Evolutionary conservation across 2,329 filamentous ascomycete species (phyloP), one percentile per base, ranked within the genome.

Genomic region (Sphaerulina populicola): DNA sequence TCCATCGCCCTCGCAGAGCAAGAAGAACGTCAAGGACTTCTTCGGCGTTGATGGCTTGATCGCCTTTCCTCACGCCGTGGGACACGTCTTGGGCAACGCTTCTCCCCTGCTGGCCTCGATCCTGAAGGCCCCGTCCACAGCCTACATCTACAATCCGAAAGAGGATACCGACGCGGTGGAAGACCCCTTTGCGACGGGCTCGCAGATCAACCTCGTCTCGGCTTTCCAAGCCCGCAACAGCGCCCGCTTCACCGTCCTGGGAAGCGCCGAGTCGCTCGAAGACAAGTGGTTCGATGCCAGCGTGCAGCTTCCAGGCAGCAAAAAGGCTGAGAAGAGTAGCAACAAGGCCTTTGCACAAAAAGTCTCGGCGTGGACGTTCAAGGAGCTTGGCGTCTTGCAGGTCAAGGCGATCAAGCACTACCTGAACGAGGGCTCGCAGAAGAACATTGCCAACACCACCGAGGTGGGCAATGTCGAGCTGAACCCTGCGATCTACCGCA

Each of bases 111-210:
- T 97, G 49, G 78, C 84, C 14, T 88, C 93, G 12, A 79, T 98
- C 59, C 73, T 98, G 52, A 83, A 84, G 62, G 91, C 89, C 41
- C 85, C 88, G 15, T 74, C 77, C 60, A 95, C 89, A 8, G 86
- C 90, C 55, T 98, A 98, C 75, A 87, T 82, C 69, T 95, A 95
- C 77, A 91, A 93, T 71, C 84, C 88, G 49, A 94, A 94, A 76
- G 89, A 96, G 57, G 86, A 94, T 64, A 69, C 74, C 7, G 67
- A 81, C 43, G 71, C 72, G 4, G 75, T 88, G 2, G 88, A 94
- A 59, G 90, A 96, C 55, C 78, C 88, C 42, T 94, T 94, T 66
- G 89, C 85, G 27, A 83, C 84, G 49, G 93, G 93, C 43, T 75
- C 77, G 62, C 93, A 98, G 74, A 75, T 98, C 57, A 80, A 82